Base-by-base conservation (phyloP, 2,329 filamentous ascomycete species). In the Clonostachys solani region DNA sequence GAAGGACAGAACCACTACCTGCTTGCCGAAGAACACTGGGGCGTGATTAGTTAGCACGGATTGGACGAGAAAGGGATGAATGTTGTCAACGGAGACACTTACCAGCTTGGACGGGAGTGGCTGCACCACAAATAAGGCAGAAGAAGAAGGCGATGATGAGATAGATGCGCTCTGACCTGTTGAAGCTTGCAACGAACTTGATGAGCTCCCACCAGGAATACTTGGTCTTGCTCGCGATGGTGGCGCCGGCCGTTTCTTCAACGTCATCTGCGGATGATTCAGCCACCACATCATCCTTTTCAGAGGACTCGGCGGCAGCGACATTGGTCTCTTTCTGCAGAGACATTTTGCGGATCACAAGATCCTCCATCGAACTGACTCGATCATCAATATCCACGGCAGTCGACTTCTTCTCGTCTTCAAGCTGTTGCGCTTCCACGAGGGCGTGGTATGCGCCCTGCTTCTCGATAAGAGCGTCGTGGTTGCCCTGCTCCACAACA, bases 401-500 rank as follows among this genome's bases (percentile, higher is more conserved):
- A 12, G 29, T 16, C 43, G 35, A 35, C 33, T 37, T 33, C 7
- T 17, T 23, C 29, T 35, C 15, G 16, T 44, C 33, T 17, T 44
- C 43, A 44, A 44, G 35, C 43, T 69, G 85, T 65, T 99, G 94
- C 4, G 92, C 92, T 46, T 89, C 86, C 6, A 97, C 92, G 10
- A 97, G 80, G 49, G 84, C 87, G 65, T 80, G 87, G 66, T 97
- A 99, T 9, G 91, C 86, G 18, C 81, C 84, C 52, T 80, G 71
- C 55, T 84, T 44, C 9, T 46, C 81, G 4, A 97, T 72, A 10
- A 99, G 77, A 12, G 87, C 77, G 49, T 92, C 81, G 62, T 97
- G 94, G 0, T 82, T 92, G 45, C 94, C 94, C 65, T 96, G 91
- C 66, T 99, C 94, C 12, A 95, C 77, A 50, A 99, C 95, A n/a